Evolutionary conservation across 768 basidiomycete species (phyloP).

Genomic region (Melanogaster broomeanus): DNA sequence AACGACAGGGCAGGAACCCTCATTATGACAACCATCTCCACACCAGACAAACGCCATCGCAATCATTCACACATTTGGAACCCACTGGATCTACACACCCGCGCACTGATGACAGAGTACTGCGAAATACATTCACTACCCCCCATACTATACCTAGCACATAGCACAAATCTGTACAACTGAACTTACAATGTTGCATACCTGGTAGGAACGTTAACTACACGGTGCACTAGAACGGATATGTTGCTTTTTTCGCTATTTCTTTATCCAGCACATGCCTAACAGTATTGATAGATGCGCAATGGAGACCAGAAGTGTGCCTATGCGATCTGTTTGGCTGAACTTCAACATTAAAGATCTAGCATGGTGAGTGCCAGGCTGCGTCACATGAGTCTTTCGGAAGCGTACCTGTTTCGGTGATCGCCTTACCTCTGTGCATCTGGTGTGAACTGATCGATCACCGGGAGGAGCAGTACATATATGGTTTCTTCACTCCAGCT

Average conservation of each 20-base stretch:
- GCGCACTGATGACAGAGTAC: neutral
- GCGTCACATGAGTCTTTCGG: neutral
- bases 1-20: neutral
- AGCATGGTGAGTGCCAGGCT: neutral
- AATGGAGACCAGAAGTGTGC: too few species aligned
- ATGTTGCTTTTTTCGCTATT: neutral
- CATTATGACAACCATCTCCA: neutral
- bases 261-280: neutral
- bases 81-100: too few species aligned
- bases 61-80: slow-evolving; percentile 5
- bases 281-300: too few species aligned
- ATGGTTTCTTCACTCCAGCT: too few species aligned
- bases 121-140: neutral
- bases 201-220: too few species aligned
- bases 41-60: neutral
- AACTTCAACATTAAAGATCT: neutral
- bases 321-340: too few species aligned
- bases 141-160: neutral
- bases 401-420: neutral
- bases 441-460: neutral
- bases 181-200: too few species aligned
- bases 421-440: neutral
- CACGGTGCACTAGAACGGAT: neutral
- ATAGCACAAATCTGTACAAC: neutral
- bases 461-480: neutral